Percentiles rank a stretch among this genome's conserved stretches.
phyloP scores from a whole-genome alignment of 331 rosid species.

The Phaseolus coccineus region DNA sequence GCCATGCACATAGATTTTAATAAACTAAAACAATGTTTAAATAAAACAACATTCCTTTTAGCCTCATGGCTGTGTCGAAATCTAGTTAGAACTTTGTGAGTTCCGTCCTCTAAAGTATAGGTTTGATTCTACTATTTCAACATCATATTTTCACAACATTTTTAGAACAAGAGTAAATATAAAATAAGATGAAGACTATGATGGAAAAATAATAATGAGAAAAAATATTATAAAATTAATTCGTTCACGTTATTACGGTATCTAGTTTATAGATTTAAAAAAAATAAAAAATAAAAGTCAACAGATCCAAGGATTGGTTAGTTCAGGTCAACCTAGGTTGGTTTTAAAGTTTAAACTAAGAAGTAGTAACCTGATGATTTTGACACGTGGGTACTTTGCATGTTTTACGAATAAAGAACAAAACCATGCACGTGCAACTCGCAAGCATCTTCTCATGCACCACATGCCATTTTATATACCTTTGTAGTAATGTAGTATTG shows the following conservation, averaged over 20 bases:
- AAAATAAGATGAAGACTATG: neutral
- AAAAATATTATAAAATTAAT: neutral
- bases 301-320: constrained; percentile 33
- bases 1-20: neutral
- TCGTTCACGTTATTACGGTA: neutral
- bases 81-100: constrained; percentile 1
- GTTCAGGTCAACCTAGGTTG: constrained; percentile 36
- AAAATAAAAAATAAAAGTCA: constrained; percentile 10
- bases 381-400: constrained; percentile 40
- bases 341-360: constrained; percentile 12
- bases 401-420: constrained; percentile 2
- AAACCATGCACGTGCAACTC: constrained; percentile 40
- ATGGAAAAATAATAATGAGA: neutral
- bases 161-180: neutral
- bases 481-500: neutral
- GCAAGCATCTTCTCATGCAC: constrained; percentile 18
- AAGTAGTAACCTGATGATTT: constrained; percentile 15
- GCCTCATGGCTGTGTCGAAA: neutral
- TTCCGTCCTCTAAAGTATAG: neutral
- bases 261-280: neutral
- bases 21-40: neutral
- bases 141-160: neutral
- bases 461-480: constrained; percentile 9
- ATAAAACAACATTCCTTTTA: neutral
- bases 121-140: neutral